Evolutionary conservation across 1,284 basidiomycete genomes (phyloP), one percentile per base, ranked within the genome.

Genomic region (Chalciporus sp.): DNA sequence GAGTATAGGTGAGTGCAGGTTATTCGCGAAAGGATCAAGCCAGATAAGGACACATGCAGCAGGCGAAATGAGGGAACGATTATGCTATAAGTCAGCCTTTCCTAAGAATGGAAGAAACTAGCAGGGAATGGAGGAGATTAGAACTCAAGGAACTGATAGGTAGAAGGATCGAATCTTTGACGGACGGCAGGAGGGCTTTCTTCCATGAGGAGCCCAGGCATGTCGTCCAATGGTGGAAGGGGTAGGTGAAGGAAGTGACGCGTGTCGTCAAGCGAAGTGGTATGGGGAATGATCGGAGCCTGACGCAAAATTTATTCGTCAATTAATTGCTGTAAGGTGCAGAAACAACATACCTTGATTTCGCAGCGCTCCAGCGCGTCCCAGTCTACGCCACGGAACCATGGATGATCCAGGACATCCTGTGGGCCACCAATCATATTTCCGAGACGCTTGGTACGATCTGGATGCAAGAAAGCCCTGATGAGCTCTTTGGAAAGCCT

Each of bases 341-440:
- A 28, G 44, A 52, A 43, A 33, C 28, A 41, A 23, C 69, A 76
- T 64, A 87, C 90, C 68, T 85, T 81, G 53, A 92, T 92, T 69
- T 92, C 88, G 45, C 86, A 81, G 35, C 85, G 82, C 66, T 91
- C 89, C 39, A 92, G 70, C 1, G 88, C 87, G 59, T 88, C 89
- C 84, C 94, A 95, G 62, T 95, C 92, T 40, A 95, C 94, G 46
- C 94, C 94, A 61, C 94, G 87, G 68, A 99, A 95, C 85, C 97
- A 99, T 1, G 95, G 87, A 60, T 98, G 96, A 37, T 94, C 90
- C 47, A 98, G 84, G 52, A 98, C 88, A 68, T 97, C 89, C 58
- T 95, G 84, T 44, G 95, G 90, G 11, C 97, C 89, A 55, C 94
- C 88, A 53, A 91, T 94, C 84, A 97, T 92, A 66, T 99, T 98